Evolutionary conservation across 2,329 filamentous ascomycete species (phyloP), one percentile per base, ranked within the genome.

Genomic region (Thelonectria blattea): DNA sequence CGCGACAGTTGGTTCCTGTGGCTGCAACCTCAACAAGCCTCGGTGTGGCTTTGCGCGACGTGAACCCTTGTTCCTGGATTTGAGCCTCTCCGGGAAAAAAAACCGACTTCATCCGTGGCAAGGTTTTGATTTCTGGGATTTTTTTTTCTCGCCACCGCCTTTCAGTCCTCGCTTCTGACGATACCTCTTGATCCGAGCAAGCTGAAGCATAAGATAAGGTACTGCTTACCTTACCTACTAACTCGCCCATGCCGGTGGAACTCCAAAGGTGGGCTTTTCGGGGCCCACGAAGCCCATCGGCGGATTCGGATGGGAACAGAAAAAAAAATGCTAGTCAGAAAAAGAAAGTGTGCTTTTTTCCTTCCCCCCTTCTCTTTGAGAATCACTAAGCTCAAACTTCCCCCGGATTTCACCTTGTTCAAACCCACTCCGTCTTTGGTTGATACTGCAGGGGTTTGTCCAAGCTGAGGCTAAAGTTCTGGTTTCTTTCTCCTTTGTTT

Each of bases 21-120:
- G 17, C 50, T 32, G 37, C 39, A 52, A 42, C 39, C 50, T 18
- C 30, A 24, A 34, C n/a, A n/a, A n/a, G 24, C 11, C 7, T 42
- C n/a, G 12, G 18, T 56, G 53, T 56, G 46, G 34, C 53, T 42
- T 56, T 56, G 45, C 17, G 9, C n/a, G 2, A 43, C 18, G 41
- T 11, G 41, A 17, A 43, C 41, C 41, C 41, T 24, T 15, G 10
- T 20, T 17, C 15, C n/a, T 43, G 41, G 41, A 17, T n/a, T 15
- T 9, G 18, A 43, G 9, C 41, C 2, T 1, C 18, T n/a, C 37
- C 30, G 48, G 11, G 15, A 30, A 30, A 30, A 30, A 7, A 30
- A 30, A 24, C 3, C 27, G 27, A 30, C 15, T 34, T 34, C 24
- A 11, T 30, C 27, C 8, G 27, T 30, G 27, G 27, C 22, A 30